Base-by-base conservation (phyloP, 2,329 filamentous ascomycete species). In the Arthrobotrys musiformis region DNA sequence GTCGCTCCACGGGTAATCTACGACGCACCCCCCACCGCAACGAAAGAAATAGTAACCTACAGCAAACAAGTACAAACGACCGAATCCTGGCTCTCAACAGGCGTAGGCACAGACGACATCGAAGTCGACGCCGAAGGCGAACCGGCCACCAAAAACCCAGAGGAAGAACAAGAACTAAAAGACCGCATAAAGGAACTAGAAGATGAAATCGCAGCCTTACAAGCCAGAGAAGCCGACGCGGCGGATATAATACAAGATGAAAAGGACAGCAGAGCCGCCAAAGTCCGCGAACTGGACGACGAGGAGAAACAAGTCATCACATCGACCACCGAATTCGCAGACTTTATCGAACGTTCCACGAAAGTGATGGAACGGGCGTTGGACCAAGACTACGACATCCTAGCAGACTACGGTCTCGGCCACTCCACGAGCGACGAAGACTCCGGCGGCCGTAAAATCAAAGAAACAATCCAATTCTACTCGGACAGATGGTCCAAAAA, bases 401-500 rank as follows among this genome's bases (percentile, higher is more conserved):
- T 99, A 77, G 93, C 93, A 73, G 94, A 99, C 84, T 99, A 99
- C 84, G 93, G 93, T 42, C 86, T 96, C 42, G 92, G 91, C 4
- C 86, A 86, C 11, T 93, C 96, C 54, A 93, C 96, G 58, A 93
- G 96, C 70, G 93, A 93, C 80, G 90, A 93, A 52, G 85, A 88
- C 24, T 87, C 88, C 33, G 84, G 90, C 61, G 89, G 91, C 44
- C 87, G 92, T 80, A 88, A 91, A 79, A 89, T 96, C 81, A 94
- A 92, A 83, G 94, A 99, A 84, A 87, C 97, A 58, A 90, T 92
- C 37, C 94, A 97, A 81, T 97, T 98, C 84, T 97, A 92, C 84
- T 94, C 97, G 82, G 92, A 97, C 78, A 89, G 93, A 82, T 97
- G 94, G 92, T 97, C 93, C 82, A 97, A 96, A 86, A 97, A 97